A percentile compares a stretch with the other conserved stretches of the same genome.
Evolutionary conservation across 306 rosid genomes (phyloP).

Genomic region (Prunus mume): DNA sequence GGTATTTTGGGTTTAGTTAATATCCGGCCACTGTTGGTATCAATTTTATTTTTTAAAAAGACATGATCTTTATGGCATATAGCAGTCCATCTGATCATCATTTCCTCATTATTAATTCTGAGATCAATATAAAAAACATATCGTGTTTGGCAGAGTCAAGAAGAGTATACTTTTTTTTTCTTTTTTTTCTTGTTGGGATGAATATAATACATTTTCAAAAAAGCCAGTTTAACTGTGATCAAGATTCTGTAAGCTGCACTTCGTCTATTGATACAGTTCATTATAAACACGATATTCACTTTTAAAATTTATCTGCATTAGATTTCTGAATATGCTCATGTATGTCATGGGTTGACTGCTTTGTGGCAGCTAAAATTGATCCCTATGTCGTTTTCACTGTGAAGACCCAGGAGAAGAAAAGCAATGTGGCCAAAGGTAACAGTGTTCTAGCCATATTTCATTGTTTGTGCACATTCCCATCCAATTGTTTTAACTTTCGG

Average conservation of each 20-base stretch:
- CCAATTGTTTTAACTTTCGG: not conserved
- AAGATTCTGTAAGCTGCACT: not conserved
- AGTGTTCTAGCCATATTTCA: not conserved
- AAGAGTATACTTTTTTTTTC: no score
- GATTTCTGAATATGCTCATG: not conserved
- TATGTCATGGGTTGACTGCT: not conserved
- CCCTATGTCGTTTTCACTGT: constrained; percentile 64
- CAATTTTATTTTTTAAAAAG: fast-evolving
- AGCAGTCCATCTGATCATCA: not conserved
- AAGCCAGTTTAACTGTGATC: not conserved
- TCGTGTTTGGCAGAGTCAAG: no score
- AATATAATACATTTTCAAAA: not conserved
- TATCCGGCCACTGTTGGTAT: not conserved
- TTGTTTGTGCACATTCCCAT: not conserved
- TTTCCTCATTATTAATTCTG: not conserved
- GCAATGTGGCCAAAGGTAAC: constrained; percentile 64
- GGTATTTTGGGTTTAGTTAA: not conserved
- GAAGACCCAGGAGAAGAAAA: constrained; percentile 74
- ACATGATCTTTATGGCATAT: not conserved
- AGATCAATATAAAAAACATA: not conserved
- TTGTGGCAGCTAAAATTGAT: constrained; percentile 56
- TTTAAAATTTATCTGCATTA: not conserved
- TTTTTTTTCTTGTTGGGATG: not conserved
- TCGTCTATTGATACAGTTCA: not conserved
- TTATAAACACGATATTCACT: not conserved